Evolutionary conservation across 169 alveolate species (phyloP).

Genomic region (Eimeria tenella): DNA sequence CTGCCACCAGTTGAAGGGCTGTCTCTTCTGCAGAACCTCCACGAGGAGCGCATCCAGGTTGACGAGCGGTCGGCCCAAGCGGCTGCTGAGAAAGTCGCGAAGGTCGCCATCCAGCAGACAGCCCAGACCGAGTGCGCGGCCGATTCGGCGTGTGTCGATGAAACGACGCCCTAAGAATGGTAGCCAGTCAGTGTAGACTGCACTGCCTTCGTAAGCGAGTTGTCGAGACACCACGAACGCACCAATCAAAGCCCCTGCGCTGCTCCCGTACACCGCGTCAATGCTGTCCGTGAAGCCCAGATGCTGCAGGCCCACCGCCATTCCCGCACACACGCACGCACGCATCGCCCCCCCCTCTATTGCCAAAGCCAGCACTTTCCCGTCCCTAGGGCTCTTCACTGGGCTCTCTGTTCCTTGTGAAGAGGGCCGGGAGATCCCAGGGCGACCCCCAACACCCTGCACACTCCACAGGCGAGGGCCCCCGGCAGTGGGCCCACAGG

Average conservation of each 20-base stretch:
- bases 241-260: conserved; percentile 80
- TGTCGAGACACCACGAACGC: conserved; percentile 76
- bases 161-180: conserved; percentile 63
- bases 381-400: not conserved
- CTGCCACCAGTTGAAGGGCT: conserved; percentile 73
- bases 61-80: conserved; percentile 75
- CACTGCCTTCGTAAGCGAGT: conserved; percentile 77
- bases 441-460: not conserved
- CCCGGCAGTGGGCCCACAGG: not conserved
- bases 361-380: conserved; percentile 59
- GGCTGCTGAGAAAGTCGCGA: not conserved
- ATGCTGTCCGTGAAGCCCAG: conserved; percentile 65
- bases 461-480: conserved; percentile 16
- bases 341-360: conserved; percentile 82
- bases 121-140: conserved; percentile 76
- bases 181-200: conserved; percentile 75
- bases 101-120: conserved; percentile 73
- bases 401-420: not conserved
- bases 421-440: not conserved
- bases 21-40: conserved; percentile 71
- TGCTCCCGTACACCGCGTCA: conserved; percentile 74
- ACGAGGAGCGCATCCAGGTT: conserved; percentile 66
- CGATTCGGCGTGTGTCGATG: conserved; percentile 33
- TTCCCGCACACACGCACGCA: conserved; percentile 79
- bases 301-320: conserved; percentile 73